A percentile compares a stretch with the other conserved stretches of the same genome.
phyloP scores from a whole-genome alignment of 1,139 yeast species.

The Kodamaea sp. region DNA sequence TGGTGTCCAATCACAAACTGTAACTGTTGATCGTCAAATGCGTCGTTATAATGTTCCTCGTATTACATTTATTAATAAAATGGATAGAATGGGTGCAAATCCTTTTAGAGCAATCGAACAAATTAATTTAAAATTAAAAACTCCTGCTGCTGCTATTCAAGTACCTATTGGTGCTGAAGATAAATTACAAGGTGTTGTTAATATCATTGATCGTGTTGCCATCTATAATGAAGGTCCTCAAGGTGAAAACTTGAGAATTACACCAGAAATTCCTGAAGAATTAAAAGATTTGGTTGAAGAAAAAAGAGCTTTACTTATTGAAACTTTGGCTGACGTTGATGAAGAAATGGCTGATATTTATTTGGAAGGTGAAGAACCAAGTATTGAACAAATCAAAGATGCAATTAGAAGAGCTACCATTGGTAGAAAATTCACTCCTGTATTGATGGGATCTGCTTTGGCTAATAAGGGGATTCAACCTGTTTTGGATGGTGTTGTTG shows the following conservation, averaged over 20 bases:
- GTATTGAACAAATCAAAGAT: slow-evolving; percentile 71
- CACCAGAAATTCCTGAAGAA: slow-evolving; percentile 63
- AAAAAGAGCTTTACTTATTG: slow-evolving; percentile 70
- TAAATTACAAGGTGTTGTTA: slow-evolving; percentile 82
- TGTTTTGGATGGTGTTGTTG: slow-evolving; percentile 93
- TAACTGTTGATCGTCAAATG: slow-evolving; percentile 98
- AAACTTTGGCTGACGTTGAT: slow-evolving; percentile 95
- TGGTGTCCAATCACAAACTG: slow-evolving; percentile 98
- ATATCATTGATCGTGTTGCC: slow-evolving; percentile 83
- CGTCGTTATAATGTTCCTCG: slow-evolving; percentile 96
- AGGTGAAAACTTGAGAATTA: slow-evolving; percentile 69
- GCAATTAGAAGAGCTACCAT: slow-evolving; percentile 97
- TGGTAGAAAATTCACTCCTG: slow-evolving; percentile 96
- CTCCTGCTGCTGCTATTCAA: slow-evolving; percentile 96
- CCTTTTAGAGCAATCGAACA: slow-evolving; percentile 95
- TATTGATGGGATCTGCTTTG: slow-evolving; percentile 95
- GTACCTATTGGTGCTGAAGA: slow-evolving; percentile 95
- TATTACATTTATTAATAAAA: slow-evolving; percentile 91
- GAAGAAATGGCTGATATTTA: slow-evolving; percentile 94
- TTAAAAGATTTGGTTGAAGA: slow-evolving; percentile 26
- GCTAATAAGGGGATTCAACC: slow-evolving; percentile 96
- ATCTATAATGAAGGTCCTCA: slow-evolving; percentile 88
- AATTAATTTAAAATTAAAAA: slow-evolving; percentile 77
- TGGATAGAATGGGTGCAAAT: slow-evolving; percentile 99
- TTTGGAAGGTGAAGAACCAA: slow-evolving; percentile 86